Evolutionary conservation across 2,329 filamentous ascomycete genomes (phyloP), one percentile per base, ranked within the genome.

Genomic region (Colletotrichum sp.): DNA sequence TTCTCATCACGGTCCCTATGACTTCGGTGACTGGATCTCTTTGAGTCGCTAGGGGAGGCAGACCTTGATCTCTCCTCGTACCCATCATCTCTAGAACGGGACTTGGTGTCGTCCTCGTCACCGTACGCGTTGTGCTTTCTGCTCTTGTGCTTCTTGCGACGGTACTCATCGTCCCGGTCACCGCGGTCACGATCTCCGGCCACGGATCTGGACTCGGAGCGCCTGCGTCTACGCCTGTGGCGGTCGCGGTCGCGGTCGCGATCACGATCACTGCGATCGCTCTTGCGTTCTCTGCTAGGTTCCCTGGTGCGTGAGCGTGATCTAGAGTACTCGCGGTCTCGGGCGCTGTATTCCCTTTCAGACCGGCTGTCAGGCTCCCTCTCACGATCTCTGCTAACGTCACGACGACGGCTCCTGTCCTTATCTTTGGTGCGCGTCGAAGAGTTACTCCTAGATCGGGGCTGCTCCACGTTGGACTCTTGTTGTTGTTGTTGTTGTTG

Each of bases 31-130:
- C 89, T 88, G 8, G 90, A 89, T 70, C 89, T 85, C 78, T 89
- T 91, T 49, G 89, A 88, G 12, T 89, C 88, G 15, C 92, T 90
- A 2, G 90, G 90, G 4, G 94, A 95, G 7, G 89, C 88, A 7
- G 94, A 95, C 73, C 93, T 89, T 1, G 93, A 92, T 67, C 90
- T 89, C 64, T 92, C 89, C 15, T 87, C 85, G 78, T 88, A 87
- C 64, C 88, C 85, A 78, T 84, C 83, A 77, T 80, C 55, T 62
- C 78, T 77, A 59, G 85, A 78, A 49, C 83, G 83, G 55, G 82
- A 80, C 77, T 81, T 85, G 66, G 82, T 80, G 60, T 90, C 87
- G 66, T 88, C 86, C 21, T 89, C 89, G 64, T 89, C 88, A 18
- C 86, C 85, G 78, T 85, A 79, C 72, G 87, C 81, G 60, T 80